These are phyloP conservation scores for Ustilago crameri DNA, from an alignment of 1,284 basidiomycete genomes.

Conservation along the genomic window DNA sequence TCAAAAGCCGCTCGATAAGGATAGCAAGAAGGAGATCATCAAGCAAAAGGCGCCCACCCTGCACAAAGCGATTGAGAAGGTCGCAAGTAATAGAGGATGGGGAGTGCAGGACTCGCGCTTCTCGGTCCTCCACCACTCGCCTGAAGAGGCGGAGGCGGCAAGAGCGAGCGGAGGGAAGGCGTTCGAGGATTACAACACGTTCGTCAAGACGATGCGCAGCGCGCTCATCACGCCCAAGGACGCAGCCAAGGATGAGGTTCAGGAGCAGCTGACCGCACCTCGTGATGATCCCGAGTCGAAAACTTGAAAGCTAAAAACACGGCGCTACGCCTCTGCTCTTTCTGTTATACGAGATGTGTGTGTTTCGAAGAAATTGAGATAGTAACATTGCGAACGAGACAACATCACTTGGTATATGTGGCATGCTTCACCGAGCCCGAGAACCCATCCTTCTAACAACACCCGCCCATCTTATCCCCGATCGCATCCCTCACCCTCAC, in stretches of 20 bases:
- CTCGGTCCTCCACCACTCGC: constrained; percentile 7
- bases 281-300: constrained; percentile 13
- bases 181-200: constrained; percentile 41
- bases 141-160: constrained; percentile 2
- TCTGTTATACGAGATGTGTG: background rate
- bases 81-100: constrained; percentile 33
- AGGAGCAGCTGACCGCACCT: constrained; percentile 11
- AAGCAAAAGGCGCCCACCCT: constrained; percentile 25
- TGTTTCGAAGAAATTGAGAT: constrained; percentile 16
- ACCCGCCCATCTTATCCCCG: constrained; percentile 40
- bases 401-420: constrained; percentile 6
- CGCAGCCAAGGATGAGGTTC: constrained; percentile 2
- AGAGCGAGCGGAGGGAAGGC: constrained; percentile 2
- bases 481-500: constrained; percentile 47
- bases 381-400: background rate
- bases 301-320: constrained; percentile 8
- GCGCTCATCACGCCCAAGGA: constrained; percentile 27
- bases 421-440: background rate
- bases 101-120: constrained; percentile 32
- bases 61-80: constrained; percentile 40
- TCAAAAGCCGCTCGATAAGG: constrained; percentile 9
- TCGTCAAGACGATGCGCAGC: constrained; percentile 37
- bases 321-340: too few species aligned
- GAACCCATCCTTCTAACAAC: constrained; percentile 22
- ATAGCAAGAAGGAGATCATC: constrained; percentile 37